These are phyloP conservation scores for Penicillium pancosmium DNA, from an alignment of 495 filamentous ascomycete genomes.

Conservation along the genomic window DNA sequence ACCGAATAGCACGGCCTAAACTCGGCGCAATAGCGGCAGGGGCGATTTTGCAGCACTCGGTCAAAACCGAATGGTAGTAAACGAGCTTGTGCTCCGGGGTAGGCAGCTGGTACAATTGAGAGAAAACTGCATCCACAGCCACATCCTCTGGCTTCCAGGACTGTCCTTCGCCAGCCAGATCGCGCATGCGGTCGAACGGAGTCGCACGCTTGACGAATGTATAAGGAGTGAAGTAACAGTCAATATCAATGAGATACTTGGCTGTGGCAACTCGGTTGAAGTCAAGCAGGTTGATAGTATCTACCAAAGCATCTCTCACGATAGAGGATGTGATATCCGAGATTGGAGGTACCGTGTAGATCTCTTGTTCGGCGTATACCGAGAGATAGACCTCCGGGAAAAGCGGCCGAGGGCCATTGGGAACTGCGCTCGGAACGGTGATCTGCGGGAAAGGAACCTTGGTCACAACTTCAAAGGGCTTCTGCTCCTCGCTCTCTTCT, in stretches of 20 bases:
- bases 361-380: constrained; percentile 83
- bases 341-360: constrained; percentile 85
- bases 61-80: constrained; percentile 94
- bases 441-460: constrained; percentile 80
- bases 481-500: constrained; percentile 45
- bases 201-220: constrained; percentile 94
- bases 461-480: constrained; percentile 51
- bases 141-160: constrained; percentile 99
- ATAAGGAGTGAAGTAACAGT: constrained; percentile 85
- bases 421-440: constrained; percentile 71
- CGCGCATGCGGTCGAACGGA: constrained; percentile 83
- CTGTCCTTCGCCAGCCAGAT: constrained; percentile 63
- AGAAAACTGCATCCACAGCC: constrained; percentile 94
- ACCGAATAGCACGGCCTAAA: constrained; percentile 90
- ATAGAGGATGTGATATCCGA: constrained; percentile 76
- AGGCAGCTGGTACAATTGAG: constrained; percentile 87
- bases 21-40: constrained; percentile 96
- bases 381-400: constrained; percentile 95
- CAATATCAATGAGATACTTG: constrained; percentile 88
- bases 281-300: constrained; percentile 92
- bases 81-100: constrained; percentile 89
- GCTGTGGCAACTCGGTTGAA: constrained; percentile 88
- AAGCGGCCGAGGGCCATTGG: constrained; percentile 70
- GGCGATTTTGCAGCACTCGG: constrained; percentile 92
- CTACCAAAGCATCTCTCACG: constrained; percentile 81